Conservation (phyloP, 2,329 filamentous ascomycete genomes). For the Diplodia seriata region DNA sequence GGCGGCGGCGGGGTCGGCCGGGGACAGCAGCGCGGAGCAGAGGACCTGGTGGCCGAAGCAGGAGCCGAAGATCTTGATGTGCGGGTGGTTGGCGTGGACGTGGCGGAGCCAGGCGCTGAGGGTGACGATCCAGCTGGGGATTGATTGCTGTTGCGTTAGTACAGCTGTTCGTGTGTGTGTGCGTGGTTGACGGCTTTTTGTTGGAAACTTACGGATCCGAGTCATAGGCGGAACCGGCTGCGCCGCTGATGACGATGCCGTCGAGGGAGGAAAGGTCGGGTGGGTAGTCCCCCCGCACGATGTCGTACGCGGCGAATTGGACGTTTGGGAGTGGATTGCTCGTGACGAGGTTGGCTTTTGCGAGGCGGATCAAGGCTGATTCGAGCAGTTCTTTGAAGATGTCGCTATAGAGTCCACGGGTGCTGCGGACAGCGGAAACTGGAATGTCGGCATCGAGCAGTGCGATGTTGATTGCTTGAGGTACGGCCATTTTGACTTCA, state of each 20-base stretch:
- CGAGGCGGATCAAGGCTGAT: conserved; percentile 35
- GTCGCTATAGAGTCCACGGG: conserved; percentile 40
- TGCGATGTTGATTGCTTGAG: conserved; percentile 36
- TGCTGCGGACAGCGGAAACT: conserved; percentile 38
- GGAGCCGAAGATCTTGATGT: conserved; percentile 52
- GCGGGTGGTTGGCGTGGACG: conserved; percentile 59
- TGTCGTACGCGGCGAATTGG: conserved; percentile 47
- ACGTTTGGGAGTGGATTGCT: conserved; percentile 33
- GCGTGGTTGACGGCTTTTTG: too few species aligned
- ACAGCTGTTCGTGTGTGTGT: not conserved
- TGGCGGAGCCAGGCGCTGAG: conserved; percentile 61
- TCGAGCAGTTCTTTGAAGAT: conserved; percentile 42
- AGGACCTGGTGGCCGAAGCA: conserved; percentile 57
- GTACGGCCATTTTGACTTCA: conserved; percentile 2
- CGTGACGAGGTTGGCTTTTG: conserved; percentile 12
- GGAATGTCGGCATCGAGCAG: conserved; percentile 45
- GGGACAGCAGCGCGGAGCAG: conserved; percentile 63
- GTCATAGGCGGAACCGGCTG: conserved; percentile 35
- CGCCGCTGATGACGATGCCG: conserved; percentile 51
- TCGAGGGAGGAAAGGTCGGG: conserved; percentile 41
- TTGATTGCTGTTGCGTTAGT: conserved; percentile 33
- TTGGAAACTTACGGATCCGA: conserved; percentile 33
- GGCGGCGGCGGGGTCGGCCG: conserved; percentile 55
- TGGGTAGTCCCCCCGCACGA: conserved; percentile 48
- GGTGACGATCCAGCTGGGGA: conserved; percentile 44